Evolutionary conservation across 2,329 filamentous ascomycete genomes (phyloP).

Genomic region (Aspergillus unguis): DNA sequence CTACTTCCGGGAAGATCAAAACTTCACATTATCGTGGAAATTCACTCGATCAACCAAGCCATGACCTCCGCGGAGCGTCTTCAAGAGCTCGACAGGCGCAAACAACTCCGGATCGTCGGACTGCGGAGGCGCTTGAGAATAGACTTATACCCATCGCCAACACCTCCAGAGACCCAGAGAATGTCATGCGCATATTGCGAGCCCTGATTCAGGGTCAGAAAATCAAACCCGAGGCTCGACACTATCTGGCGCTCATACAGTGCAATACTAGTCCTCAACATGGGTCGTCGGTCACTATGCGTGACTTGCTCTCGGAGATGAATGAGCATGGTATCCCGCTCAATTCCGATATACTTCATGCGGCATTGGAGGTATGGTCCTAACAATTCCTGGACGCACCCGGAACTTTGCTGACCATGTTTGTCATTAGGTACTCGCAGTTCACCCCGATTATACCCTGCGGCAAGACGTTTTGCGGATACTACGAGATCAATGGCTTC

Average conservation of each 20-base stretch:
- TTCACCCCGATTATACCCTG: conserved; percentile 81
- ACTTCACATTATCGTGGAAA: too few species aligned
- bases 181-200: conserved; percentile 33
- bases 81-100: background rate
- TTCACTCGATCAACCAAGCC: too few species aligned
- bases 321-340: conserved; percentile 56
- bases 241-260: conserved; percentile 71
- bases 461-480: conserved; percentile 67
- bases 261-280: conserved; percentile 62
- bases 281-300: conserved; percentile 66
- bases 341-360: conserved; percentile 67
- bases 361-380: conserved; percentile 60
- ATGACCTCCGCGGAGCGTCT: background rate
- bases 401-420: background rate
- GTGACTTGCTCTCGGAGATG: conserved; percentile 70
- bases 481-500: conserved; percentile 64
- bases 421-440: conserved; percentile 59
- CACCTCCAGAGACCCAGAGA: conserved; percentile 24
- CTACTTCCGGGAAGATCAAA: too few species aligned
- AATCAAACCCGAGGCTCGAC: conserved; percentile 34
- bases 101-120: conserved; percentile 14
- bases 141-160: conserved; percentile 27
- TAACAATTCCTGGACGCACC: background rate
- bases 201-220: conserved; percentile 38
- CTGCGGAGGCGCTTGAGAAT: conserved; percentile 28